Percentiles rank a stretch among this genome's conserved stretches.
phyloP scores from a whole-genome alignment of 2,329 filamentous ascomycete species.

The Xylaria sp. region DNA sequence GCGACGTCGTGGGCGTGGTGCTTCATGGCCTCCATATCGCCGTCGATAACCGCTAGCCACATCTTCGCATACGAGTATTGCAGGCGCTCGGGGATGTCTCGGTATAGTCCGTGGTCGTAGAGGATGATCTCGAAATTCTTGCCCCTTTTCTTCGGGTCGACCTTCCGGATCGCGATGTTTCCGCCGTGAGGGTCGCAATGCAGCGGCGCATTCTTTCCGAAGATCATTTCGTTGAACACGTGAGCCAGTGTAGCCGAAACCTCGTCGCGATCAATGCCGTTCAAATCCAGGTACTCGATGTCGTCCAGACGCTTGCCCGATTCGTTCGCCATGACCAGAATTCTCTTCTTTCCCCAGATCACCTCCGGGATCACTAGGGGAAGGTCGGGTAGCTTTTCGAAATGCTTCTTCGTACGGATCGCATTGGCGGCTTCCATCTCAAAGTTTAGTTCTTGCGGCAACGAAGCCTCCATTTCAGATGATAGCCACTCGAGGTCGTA shows the following conservation, averaged over 20 bases:
- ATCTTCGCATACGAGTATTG: conserved; percentile 90
- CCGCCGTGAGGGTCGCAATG: conserved; percentile 97
- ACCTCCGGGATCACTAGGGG: conserved; percentile 87
- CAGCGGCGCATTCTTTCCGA: conserved; percentile 77
- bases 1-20: conserved; percentile 85
- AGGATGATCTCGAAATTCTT: conserved; percentile 92
- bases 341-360: conserved; percentile 80
- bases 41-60: conserved; percentile 93
- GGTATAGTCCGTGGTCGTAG: conserved; percentile 95
- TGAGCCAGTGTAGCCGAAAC: conserved; percentile 84
- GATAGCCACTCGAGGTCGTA: conserved; percentile 97
- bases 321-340: conserved; percentile 93
- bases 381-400: conserved; percentile 64
- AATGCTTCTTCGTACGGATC: conserved; percentile 71
- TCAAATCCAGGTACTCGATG: conserved; percentile 74
- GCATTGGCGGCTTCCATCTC: conserved; percentile 81
- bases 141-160: conserved; percentile 49
- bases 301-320: conserved; percentile 84
- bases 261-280: conserved; percentile 88
- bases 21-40: conserved; percentile 79
- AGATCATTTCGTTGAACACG: conserved; percentile 99
- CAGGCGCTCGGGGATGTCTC: conserved; percentile 75
- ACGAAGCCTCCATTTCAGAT: conserved; percentile 82
- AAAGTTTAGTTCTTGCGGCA: conserved; percentile 92
- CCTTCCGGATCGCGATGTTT: conserved; percentile 87